These are phyloP conservation scores for Mortierella sp. DNA, from an alignment of 371 early-diverging fungal species.

Conservation along the genomic window DNA sequence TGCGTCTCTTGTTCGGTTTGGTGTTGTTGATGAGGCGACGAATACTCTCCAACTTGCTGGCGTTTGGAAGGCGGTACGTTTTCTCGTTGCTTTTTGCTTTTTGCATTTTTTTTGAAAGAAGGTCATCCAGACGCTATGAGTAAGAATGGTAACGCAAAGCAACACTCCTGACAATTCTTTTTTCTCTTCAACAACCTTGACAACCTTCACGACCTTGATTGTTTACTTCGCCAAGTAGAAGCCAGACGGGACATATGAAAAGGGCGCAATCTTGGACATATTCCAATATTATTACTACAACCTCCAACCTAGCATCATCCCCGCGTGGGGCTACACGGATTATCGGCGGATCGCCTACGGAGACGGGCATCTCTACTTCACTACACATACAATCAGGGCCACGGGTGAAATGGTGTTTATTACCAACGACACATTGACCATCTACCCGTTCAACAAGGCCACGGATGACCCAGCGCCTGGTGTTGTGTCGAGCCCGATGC, in stretches of 20 bases:
- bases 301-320: background rate
- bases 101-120: too few relatives aligned
- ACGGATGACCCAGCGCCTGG: too few relatives aligned
- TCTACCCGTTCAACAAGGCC: too few relatives aligned
- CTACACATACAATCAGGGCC: background rate
- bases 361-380: background rate
- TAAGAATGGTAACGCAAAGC: too few relatives aligned
- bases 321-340: background rate
- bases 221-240: background rate
- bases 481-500: too few relatives aligned
- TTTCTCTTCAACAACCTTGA: too few relatives aligned
- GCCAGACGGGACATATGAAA: background rate
- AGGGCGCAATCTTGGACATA: background rate
- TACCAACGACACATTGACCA: too few relatives aligned
- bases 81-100: background rate
- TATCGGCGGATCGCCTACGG: background rate
- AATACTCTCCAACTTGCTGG: background rate
- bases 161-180: too few relatives aligned
- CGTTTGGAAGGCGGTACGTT: background rate
- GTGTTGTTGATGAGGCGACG: background rate
- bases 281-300: background rate
- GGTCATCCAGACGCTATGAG: too few relatives aligned
- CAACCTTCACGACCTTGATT: background rate
- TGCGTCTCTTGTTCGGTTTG: background rate
- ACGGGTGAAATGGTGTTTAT: too few relatives aligned